phyloP scores from a whole-genome alignment of 73 alveolate genomes.

The Tetrahymena malaccensis region DNA sequence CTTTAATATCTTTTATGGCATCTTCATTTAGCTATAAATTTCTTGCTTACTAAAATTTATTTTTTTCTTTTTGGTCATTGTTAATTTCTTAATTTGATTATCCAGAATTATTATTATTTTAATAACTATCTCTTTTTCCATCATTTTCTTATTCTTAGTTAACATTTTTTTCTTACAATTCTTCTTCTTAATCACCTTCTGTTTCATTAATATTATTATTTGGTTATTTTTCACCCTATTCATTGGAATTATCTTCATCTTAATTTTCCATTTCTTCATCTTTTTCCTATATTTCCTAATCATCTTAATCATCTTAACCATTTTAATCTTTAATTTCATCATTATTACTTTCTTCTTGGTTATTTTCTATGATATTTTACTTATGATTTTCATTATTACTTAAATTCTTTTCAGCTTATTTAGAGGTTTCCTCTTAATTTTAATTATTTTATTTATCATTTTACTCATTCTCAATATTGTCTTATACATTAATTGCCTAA shows the following conservation, averaged over 20 bases:
- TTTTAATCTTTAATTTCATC: not conserved
- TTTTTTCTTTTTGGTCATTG: not conserved
- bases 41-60: not conserved
- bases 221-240: not conserved
- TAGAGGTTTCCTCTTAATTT: not conserved
- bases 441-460: not conserved
- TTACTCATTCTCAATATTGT: too few relatives aligned
- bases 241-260: not conserved
- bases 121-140: not conserved
- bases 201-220: not conserved
- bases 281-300: not conserved
- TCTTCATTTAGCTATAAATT: not conserved
- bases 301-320: not conserved
- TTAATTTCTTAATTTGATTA: too few relatives aligned
- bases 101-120: not conserved
- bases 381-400: not conserved
- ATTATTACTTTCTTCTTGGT: not conserved
- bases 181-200: not conserved
- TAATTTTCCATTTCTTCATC: not conserved
- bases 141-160: not conserved
- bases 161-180: not conserved
- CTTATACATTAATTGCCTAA: not conserved
- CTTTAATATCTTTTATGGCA: not conserved
- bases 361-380: not conserved
- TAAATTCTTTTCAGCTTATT: not conserved